phyloP scores from a whole-genome alignment of 2,329 filamentous ascomycete species.

The Cadophora sp. region DNA sequence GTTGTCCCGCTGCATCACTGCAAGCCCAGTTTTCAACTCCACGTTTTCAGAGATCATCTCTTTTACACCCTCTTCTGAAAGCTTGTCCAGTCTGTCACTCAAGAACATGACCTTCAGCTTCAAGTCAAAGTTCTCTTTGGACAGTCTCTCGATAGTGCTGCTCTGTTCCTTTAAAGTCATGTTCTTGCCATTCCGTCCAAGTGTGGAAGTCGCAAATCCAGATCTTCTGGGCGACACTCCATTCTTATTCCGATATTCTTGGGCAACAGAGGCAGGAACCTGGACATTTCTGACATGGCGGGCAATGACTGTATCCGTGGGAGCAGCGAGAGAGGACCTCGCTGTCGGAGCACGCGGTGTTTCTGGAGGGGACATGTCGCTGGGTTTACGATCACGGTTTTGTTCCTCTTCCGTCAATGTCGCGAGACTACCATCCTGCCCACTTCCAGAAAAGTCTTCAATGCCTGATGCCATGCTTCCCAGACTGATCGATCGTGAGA shows the following conservation, averaged over 20 bases:
- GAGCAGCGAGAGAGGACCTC: constrained; percentile 61
- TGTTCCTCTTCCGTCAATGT: constrained; percentile 65
- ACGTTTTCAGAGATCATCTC: constrained; percentile 99
- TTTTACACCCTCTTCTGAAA: constrained; percentile 95
- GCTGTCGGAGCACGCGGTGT: constrained; percentile 74
- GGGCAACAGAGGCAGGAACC: constrained; percentile 85
- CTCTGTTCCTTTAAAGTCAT: constrained; percentile 97
- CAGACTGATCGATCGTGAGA: constrained; percentile 82
- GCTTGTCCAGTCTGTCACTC: constrained; percentile 88
- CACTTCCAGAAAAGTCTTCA: constrained; percentile 55
- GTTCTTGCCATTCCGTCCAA: constrained; percentile 66
- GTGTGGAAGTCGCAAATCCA: constrained; percentile 55
- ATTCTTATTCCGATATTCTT: constrained; percentile 82
- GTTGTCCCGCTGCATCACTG: constrained; percentile 89
- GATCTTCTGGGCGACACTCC: constrained; percentile 63
- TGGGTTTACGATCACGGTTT: constrained; percentile 53
- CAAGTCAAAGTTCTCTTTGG: constrained; percentile 97
- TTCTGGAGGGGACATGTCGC: constrained; percentile 58
- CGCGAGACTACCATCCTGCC: constrained; percentile 55
- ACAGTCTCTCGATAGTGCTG: constrained; percentile 92
- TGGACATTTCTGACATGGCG: constrained; percentile 90
- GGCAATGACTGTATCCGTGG: constrained; percentile 87
- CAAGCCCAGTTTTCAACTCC: constrained; percentile 87
- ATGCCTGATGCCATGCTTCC: constrained; percentile 86
- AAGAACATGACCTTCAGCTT: constrained; percentile 98